Percentiles rank a stretch among this genome's conserved stretches.
Conservation (phyloP, 2,329 filamentous ascomycete genomes). For the Nemania bipapillata region DNA sequence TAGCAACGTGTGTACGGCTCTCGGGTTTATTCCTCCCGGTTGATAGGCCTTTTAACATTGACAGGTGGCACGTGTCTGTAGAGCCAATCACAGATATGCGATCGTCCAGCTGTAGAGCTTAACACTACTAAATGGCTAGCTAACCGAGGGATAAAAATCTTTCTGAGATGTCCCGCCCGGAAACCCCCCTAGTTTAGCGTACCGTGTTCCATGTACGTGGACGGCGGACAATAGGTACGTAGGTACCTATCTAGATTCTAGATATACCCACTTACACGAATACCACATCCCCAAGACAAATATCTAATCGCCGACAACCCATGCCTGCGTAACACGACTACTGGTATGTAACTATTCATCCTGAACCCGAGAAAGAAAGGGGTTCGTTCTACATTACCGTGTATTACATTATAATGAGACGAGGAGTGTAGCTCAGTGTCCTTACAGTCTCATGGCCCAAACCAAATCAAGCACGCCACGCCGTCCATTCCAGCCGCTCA, state of each 20-base stretch:
- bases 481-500: slow-evolving; percentile 23
- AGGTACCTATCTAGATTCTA: neutral
- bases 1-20: too few species aligned
- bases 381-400: too few species aligned
- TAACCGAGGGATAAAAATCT: slow-evolving; percentile 29
- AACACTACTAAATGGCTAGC: slow-evolving; percentile 24
- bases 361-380: too few species aligned
- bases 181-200: slow-evolving; percentile 21
- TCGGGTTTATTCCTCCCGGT: slow-evolving; percentile 24
- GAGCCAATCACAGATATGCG: slow-evolving; percentile 35
- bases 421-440: slow-evolving; percentile 2
- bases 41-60: slow-evolving; percentile 5
- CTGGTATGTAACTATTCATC: too few species aligned
- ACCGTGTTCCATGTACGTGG: neutral
- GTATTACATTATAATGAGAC: slow-evolving; percentile 1
- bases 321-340: neutral
- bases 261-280: neutral
- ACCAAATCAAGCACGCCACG: slow-evolving; percentile 10
- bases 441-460: neutral
- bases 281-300: neutral
- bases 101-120: slow-evolving; percentile 33
- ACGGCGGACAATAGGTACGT: neutral
- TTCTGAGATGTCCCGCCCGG: slow-evolving; percentile 11
- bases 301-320: neutral
- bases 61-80: neutral